Evolutionary conservation across 805 yeast species (phyloP), one percentile per base, ranked within the genome.

Genomic region (Teunomyces aglyptinius): DNA sequence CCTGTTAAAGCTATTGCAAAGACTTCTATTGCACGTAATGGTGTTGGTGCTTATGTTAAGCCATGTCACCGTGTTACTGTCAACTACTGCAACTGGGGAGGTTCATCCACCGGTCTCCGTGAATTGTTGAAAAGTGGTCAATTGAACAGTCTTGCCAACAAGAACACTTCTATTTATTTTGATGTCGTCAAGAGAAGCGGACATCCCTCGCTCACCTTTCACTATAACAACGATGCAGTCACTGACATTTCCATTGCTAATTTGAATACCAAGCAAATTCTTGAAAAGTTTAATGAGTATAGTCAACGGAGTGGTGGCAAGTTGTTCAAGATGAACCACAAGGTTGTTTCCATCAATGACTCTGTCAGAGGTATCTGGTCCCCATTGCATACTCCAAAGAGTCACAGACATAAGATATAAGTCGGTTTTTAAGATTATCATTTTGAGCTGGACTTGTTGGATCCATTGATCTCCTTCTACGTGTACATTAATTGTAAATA

Each of bases 341-440:
- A 67, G 59, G 98, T 94, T 29, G 79, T 82, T 65, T 85, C 96
- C 35, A 68, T 78, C 51, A 94, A 92, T 63, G 80, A 78, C 45
- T 83, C 95, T 47, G 90, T 92, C 13, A 86, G 99, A 76, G 99
- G 99, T 60, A 77, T 94, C 41, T 94, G 99, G 99, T 90, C 97
- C 39, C 99, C 99, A 48, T 76, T 92, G 73, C 97, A 91, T 61
- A 85, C 79, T 43, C 61, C 64, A 34, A 72, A 70, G 60, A 61
- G 55, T n/a, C 53, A 66, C 51, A 70, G 77, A 57, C 70, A 64
- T 52, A 66, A 63, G 49, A 70, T 72, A 45, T 72, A 59, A 46
- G 41, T 34, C 18, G 5, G 8, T 15, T 28, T 19, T 19, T 24
- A 6, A 20, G 26, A 24, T 7, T 24, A 8, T 24, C 7, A 24